Percentiles rank a stretch among this genome's conserved stretches.
Evolutionary conservation across 495 filamentous ascomycete species (phyloP).

Genomic region (Wilcoxina mikolae): DNA sequence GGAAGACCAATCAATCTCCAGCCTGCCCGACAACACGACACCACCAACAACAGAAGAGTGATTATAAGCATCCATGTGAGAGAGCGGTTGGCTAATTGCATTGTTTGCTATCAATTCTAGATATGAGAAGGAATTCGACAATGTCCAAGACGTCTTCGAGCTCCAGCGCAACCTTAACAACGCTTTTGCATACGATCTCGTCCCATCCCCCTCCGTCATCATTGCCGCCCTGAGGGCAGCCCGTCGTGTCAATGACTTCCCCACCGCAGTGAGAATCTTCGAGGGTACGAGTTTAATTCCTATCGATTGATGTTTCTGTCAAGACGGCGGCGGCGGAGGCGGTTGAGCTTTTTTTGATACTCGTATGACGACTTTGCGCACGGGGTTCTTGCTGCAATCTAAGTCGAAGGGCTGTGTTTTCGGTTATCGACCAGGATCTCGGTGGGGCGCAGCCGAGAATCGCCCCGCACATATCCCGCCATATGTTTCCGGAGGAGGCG

Average conservation of each 20-base stretch:
- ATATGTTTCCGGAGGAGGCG: not conserved
- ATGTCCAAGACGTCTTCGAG: conserved; percentile 97
- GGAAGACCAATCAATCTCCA: not conserved
- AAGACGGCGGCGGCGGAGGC: no score
- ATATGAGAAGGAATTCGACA: conserved; percentile 98
- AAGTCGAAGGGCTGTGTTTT: no score
- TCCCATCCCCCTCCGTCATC: conserved; percentile 85
- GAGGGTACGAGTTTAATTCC: conserved; percentile 58
- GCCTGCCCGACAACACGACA: conserved; percentile 3
- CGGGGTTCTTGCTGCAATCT: no score
- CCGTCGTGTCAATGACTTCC: conserved; percentile 93
- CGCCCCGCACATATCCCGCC: no score
- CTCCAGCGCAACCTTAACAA: conserved; percentile 99
- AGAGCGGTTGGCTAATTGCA: conserved; percentile 2
- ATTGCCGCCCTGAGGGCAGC: conserved; percentile 81
- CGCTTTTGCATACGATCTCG: conserved; percentile 98
- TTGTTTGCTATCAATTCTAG: conserved; percentile 44
- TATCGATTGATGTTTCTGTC: no score
- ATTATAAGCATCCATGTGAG: not conserved
- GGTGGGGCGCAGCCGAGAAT: no score
- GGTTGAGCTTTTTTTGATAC: no score
- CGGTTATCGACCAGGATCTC: no score
- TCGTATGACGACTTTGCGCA: no score
- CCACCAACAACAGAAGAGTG: not conserved
- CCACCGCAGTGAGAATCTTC: conserved; percentile 93